Conservation (phyloP, 2,329 filamentous ascomycete genomes). For the Emmonsiellopsis sp. region DNA sequence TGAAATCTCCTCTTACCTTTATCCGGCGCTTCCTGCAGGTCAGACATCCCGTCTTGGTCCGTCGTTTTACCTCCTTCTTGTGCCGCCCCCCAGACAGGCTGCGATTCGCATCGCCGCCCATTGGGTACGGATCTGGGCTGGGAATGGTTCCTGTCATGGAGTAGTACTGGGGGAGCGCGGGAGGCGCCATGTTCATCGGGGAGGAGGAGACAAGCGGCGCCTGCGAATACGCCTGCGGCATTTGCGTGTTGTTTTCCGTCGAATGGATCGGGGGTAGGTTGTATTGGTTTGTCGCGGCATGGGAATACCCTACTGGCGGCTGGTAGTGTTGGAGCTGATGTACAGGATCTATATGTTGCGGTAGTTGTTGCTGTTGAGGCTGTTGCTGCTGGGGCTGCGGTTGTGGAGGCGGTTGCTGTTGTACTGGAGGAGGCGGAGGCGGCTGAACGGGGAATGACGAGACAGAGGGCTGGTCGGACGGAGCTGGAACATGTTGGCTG, state of each 20-base stretch:
- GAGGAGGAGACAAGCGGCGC: constrained; percentile 3
- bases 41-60: constrained; percentile 65
- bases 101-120: constrained; percentile 41
- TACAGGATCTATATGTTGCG: constrained; percentile 7
- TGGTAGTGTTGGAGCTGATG: constrained; percentile 3
- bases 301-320: not conserved
- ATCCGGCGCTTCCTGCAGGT: constrained; percentile 60
- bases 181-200: constrained; percentile 13
- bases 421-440: constrained; percentile 20
- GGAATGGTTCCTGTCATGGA: constrained; percentile 34
- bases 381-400: constrained; percentile 27
- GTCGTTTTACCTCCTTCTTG: constrained; percentile 64
- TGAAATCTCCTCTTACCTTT: constrained; percentile 50
- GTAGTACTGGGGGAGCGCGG: constrained; percentile 38
- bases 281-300: not conserved
- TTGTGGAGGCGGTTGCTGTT: constrained; percentile 31
- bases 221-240: constrained; percentile 10
- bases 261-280: constrained; percentile 24
- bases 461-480: constrained; percentile 8
- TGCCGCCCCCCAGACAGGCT: constrained; percentile 55
- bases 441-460: constrained; percentile 25
- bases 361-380: constrained; percentile 8
- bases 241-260: constrained; percentile 23
- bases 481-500: constrained; percentile 14
- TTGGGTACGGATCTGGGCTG: constrained; percentile 44